Evolutionary conservation across 2,329 filamentous ascomycete species (phyloP).

Genomic region (Colletotrichum chlorophyti): DNA sequence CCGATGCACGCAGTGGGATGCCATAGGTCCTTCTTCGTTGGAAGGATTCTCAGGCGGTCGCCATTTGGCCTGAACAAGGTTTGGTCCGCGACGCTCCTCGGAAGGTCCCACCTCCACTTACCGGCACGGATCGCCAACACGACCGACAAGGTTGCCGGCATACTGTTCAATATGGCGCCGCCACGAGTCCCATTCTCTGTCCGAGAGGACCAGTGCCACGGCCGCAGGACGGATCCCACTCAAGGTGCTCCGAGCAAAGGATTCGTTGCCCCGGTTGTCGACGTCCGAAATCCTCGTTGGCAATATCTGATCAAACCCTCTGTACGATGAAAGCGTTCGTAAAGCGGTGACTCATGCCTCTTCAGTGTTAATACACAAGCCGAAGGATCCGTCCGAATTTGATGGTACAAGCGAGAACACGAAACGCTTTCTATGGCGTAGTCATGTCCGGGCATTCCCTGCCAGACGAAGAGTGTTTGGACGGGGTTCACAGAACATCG

Average conservation of each 20-base stretch:
- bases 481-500: background rate
- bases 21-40: background rate
- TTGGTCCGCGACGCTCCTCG: slow-evolving; percentile 1
- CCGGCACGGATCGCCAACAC: slow-evolving; percentile 16
- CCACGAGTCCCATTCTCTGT: slow-evolving; percentile 15
- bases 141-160: slow-evolving; percentile 13
- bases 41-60: no score
- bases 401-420: no score
- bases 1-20: background rate
- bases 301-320: no score
- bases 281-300: no score
- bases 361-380: no score
- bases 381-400: no score
- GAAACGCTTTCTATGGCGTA: no score
- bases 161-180: slow-evolving; percentile 15
- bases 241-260: background rate
- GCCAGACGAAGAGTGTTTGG: slow-evolving; percentile 6
- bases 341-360: no score
- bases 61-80: background rate
- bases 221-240: slow-evolving; percentile 2
- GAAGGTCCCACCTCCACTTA: background rate
- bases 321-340: no score
- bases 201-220: slow-evolving; percentile 9
- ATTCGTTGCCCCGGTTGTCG: background rate
- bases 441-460: background rate